Evolutionary conservation across 768 basidiomycete species (phyloP), one percentile per base, ranked within the genome.

Genomic region (Mycena vulgaris): DNA sequence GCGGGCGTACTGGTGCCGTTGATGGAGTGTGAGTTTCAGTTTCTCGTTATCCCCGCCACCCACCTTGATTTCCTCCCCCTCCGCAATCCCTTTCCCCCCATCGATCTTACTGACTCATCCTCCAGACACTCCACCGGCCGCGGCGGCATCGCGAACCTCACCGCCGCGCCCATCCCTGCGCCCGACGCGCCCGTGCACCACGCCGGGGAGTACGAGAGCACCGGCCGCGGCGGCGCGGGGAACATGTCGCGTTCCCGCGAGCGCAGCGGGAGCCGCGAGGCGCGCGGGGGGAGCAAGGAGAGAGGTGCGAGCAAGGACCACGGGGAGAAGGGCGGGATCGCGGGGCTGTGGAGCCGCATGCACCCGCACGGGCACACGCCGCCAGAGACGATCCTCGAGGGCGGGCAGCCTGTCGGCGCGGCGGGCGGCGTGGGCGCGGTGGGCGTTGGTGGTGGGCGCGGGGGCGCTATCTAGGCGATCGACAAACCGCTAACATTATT

Each of bases 71-170:
- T n/a, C n/a, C n/a, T n/a, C n/a, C n/a, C n/a, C n/a, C n/a, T n/a
- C n/a, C n/a, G n/a, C n/a, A n/a, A n/a, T n/a, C n/a, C n/a, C n/a
- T n/a, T n/a, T n/a, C n/a, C n/a, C n/a, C n/a, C n/a, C n/a, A n/a
- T n/a, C n/a, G n/a, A n/a, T n/a, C n/a, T n/a, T n/a, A n/a, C 25
- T 11, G 37, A 42, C 23, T 16, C 52, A 63, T 39, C 17, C 33
- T 25, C 27, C 69, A 90, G 89, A 17, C 90, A 92, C 76, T 92
- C 91, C 5, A 89, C 87, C 0, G 92, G 92, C 51, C 89, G 92
- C 57, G 92, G 92, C 39, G 92, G 92, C n/a, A 70, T 78, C 8
- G 92, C 89, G 3, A 93, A 93, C 70, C 74, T 92, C 25, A 87
- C 86, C 0, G n/a, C 56, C 30, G 25, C 67, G 0, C 81, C 78